Evolutionary conservation across 1,139 yeast genomes (phyloP).

Genomic region (Lodderomyces theae): DNA sequence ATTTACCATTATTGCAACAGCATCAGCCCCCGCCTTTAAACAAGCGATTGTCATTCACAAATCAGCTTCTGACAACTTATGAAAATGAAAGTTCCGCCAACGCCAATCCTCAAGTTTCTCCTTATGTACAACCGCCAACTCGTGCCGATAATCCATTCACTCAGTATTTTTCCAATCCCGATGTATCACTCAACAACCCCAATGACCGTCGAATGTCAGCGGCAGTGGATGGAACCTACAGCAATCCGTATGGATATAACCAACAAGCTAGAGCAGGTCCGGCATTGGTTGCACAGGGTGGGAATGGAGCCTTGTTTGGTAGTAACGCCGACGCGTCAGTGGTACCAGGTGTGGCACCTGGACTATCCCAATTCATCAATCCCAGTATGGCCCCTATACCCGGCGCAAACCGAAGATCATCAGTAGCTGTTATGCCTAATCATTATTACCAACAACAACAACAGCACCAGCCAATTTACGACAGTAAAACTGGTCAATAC

Average conservation of each 20-base stretch:
- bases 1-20: slow-evolving; percentile 24
- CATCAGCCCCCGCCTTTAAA: slow-evolving; percentile 27
- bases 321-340: slow-evolving; percentile 1
- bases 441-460: slow-evolving; percentile 18
- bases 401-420: slow-evolving; percentile 29
- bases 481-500: slow-evolving; percentile 10
- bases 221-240: slow-evolving; percentile 32
- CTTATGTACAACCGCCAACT: slow-evolving; percentile 44
- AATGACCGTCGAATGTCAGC: slow-evolving; percentile 46
- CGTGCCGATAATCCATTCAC: slow-evolving; percentile 49
- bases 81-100: slow-evolving; percentile 31
- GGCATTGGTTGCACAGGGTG: slow-evolving; percentile 10
- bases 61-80: slow-evolving; percentile 52
- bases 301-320: background rate
- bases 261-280: slow-evolving; percentile 6
- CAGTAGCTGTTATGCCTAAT: slow-evolving; percentile 32
- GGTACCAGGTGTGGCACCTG: slow-evolving; percentile 6
- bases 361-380: slow-evolving; percentile 8
- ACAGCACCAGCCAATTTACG: background rate
- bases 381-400: slow-evolving; percentile 7
- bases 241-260: slow-evolving; percentile 11
- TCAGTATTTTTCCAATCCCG: slow-evolving; percentile 44
- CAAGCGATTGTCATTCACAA: slow-evolving; percentile 40
- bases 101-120: slow-evolving; percentile 19
- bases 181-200: slow-evolving; percentile 26